Percentiles rank a stretch among this genome's conserved stretches.
These are phyloP conservation scores for Sporothrix dimorphospora DNA, from an alignment of 2,329 filamentous ascomycete species.

Conservation along the genomic window DNA sequence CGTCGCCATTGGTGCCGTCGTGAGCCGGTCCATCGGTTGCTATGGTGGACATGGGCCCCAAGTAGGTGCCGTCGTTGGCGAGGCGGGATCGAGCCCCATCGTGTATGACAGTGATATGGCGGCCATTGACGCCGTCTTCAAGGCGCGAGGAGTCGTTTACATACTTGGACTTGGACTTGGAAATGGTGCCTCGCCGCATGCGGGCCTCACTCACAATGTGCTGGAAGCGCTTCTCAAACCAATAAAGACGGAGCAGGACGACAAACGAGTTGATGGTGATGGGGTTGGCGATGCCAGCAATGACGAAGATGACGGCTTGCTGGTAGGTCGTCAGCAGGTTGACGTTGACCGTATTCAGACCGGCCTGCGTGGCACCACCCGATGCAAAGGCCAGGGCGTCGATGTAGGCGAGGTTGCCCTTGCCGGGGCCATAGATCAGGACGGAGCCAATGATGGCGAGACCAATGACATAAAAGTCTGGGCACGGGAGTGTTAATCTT, in stretches of 20 bases:
- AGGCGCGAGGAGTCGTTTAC: slow-evolving; percentile 50
- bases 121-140: slow-evolving; percentile 67
- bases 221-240: slow-evolving; percentile 97
- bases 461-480: slow-evolving; percentile 70
- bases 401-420: slow-evolving; percentile 70
- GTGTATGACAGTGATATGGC: slow-evolving; percentile 69
- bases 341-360: slow-evolving; percentile 78
- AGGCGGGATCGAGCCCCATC: slow-evolving; percentile 57
- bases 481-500: not conserved
- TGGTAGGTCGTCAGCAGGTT: slow-evolving; percentile 72
- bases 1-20: not conserved
- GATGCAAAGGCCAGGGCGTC: slow-evolving; percentile 89
- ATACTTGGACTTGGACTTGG: slow-evolving; percentile 61
- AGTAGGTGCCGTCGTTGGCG: slow-evolving; percentile 63
- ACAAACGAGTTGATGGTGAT: slow-evolving; percentile 84
- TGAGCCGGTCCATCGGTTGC: slow-evolving; percentile 15
- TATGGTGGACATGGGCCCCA: slow-evolving; percentile 41
- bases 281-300: slow-evolving; percentile 75
- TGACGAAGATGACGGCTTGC: slow-evolving; percentile 72
- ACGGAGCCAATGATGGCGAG: slow-evolving; percentile 75
- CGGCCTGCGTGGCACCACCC: slow-evolving; percentile 87
- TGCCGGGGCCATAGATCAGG: slow-evolving; percentile 66
- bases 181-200: slow-evolving; percentile 64
- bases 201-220: slow-evolving; percentile 76
- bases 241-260: slow-evolving; percentile 91